phyloP scores from a whole-genome alignment of 306 rosid species.

The Sicyos baderoa region DNA sequence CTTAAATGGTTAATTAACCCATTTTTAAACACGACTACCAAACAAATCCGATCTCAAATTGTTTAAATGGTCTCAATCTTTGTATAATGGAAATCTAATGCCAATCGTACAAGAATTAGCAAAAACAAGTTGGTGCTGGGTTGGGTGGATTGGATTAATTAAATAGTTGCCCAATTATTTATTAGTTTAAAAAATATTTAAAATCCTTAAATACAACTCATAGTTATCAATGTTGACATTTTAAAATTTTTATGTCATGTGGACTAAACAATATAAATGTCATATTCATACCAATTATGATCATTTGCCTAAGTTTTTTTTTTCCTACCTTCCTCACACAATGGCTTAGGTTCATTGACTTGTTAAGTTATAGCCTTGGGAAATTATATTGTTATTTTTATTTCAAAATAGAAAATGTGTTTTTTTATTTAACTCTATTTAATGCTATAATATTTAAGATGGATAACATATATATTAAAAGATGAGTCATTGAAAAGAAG shows the following conservation, averaged over 20 bases:
- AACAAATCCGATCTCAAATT: neutral
- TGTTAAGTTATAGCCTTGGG: neutral
- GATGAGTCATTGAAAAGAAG: too few relatives aligned
- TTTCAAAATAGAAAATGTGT: too few relatives aligned
- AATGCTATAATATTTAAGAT: too few relatives aligned
- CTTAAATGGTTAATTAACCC: neutral
- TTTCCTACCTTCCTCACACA: neutral
- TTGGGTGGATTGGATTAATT: constrained; percentile 8
- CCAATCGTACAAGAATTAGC: neutral
- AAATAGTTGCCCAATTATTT: neutral
- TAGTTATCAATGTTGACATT: neutral
- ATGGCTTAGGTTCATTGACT: neutral
- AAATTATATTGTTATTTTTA: too few relatives aligned
- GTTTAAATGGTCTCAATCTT: neutral
- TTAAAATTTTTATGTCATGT: neutral
- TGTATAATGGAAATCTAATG: neutral
- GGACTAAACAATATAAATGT: neutral
- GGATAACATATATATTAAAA: too few relatives aligned
- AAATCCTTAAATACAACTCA: constrained; percentile 7
- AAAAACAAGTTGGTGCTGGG: constrained; percentile 1
- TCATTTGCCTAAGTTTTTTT: neutral
- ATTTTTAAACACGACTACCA: neutral
- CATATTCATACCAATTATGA: neutral
- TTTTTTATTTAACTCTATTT: too few relatives aligned
- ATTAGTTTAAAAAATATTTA: neutral